A percentile compares a stretch with the other conserved stretches of the same genome.
Evolutionary conservation across 352 stramenopile species (phyloP).

Genomic region (Thraustochytrium sp.): DNA sequence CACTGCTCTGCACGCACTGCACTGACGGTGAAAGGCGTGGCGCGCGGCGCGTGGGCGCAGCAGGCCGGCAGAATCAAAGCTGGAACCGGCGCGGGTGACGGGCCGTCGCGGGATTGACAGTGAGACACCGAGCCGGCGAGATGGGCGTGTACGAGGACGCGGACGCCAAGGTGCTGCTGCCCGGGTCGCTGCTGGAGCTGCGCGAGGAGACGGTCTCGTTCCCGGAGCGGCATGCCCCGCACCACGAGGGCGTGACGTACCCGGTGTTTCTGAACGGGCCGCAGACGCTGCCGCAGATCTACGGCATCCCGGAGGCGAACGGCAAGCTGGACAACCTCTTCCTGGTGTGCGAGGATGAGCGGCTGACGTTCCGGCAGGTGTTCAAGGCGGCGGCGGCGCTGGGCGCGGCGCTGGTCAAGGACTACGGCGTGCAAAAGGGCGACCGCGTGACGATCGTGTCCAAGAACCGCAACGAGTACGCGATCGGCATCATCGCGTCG

Average conservation of each 20-base stretch:
- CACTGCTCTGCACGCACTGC: no score
- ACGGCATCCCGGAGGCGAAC: background rate
- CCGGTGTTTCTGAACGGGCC: background rate
- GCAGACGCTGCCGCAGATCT: conserved; percentile 2
- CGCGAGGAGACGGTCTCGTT: background rate
- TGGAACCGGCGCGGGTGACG: no score
- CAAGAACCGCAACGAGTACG: conserved; percentile 22
- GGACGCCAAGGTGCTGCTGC: background rate
- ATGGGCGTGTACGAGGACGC: no score
- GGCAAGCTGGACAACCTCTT: conserved; percentile 9
- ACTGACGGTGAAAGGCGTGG: no score
- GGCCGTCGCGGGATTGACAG: no score
- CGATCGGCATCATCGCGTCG: conserved; percentile 1
- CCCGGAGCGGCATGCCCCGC: background rate
- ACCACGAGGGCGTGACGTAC: conserved; percentile 29
- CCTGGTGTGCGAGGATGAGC: conserved; percentile 35
- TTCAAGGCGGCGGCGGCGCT: background rate
- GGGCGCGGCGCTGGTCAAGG: background rate
- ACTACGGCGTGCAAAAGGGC: background rate
- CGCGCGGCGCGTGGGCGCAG: no score
- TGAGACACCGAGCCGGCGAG: no score
- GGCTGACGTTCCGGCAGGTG: background rate
- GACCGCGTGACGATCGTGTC: conserved; percentile 31
- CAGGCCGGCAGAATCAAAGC: no score
- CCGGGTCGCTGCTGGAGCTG: background rate